These are phyloP conservation scores for Castanospermum australe DNA, from an alignment of 306 rosid species.

Conservation along the genomic window DNA sequence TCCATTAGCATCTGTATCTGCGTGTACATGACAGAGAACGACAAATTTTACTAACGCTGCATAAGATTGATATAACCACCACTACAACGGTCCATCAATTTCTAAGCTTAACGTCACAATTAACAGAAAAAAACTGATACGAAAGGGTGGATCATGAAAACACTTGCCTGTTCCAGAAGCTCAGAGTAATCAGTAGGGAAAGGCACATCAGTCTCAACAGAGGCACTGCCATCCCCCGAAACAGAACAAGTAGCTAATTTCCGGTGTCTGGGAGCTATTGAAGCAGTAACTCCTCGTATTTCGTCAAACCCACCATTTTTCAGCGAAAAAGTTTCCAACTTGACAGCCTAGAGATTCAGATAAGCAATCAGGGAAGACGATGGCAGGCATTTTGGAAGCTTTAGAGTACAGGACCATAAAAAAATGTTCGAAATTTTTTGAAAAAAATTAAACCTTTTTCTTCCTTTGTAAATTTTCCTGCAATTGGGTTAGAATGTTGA, in stretches of 20 bases:
- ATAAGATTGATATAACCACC: background rate
- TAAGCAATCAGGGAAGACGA: background rate
- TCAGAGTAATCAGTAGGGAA: slow-evolving; percentile 76
- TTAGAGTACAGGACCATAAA: background rate
- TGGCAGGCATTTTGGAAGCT: background rate
- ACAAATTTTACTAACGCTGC: background rate
- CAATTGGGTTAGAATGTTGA: background rate
- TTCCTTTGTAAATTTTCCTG: background rate
- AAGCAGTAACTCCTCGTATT: slow-evolving; percentile 6
- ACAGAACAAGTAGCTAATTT: slow-evolving; percentile 39
- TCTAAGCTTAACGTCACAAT: background rate
- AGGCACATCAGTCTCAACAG: slow-evolving; percentile 53
- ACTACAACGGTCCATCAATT: background rate
- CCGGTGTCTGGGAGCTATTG: slow-evolving; percentile 21
- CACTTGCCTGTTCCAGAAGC: slow-evolving; percentile 77
- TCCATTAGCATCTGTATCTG: background rate
- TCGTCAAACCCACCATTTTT: slow-evolving; percentile 30
- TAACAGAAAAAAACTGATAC: background rate
- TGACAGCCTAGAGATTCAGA: slow-evolving; percentile 35
- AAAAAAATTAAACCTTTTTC: background rate
- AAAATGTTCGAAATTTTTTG: background rate
- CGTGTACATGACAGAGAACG: slow-evolving; percentile 1
- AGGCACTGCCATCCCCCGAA: slow-evolving; percentile 43
- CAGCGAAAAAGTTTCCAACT: slow-evolving; percentile 24
- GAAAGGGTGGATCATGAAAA: background rate